Evolutionary conservation across 805 yeast genomes (phyloP).

Genomic region (Candida manassasensis): DNA sequence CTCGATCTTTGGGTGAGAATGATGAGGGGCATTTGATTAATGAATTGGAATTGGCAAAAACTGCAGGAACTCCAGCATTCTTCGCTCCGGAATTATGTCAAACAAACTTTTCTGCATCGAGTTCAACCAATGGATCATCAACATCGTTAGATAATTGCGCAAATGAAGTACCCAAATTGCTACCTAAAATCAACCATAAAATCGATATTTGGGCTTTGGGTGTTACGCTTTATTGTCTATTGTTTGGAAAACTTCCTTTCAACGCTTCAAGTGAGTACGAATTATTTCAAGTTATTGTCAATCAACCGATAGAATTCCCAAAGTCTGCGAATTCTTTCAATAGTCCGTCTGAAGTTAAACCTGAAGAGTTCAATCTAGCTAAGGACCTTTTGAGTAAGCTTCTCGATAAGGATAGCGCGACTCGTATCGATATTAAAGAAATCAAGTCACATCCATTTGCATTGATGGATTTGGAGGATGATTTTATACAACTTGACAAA

Average conservation of each 20-base stretch:
- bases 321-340: conserved; percentile 25
- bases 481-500: conserved; percentile 30
- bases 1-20: conserved; percentile 39
- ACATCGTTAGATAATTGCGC: conserved; percentile 20
- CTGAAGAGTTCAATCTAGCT: conserved; percentile 43
- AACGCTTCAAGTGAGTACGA: conserved; percentile 83
- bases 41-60: conserved; percentile 85
- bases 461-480: conserved; percentile 35
- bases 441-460: conserved; percentile 75
- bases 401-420: conserved; percentile 63
- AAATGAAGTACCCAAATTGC: conserved; percentile 18
- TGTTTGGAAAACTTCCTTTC: conserved; percentile 88
- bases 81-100: conserved; percentile 90
- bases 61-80: conserved; percentile 97
- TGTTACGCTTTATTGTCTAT: conserved; percentile 79
- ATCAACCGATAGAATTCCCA: conserved; percentile 58
- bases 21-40: conserved; percentile 40
- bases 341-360: conserved; percentile 35
- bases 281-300: conserved; percentile 75
- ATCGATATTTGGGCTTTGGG: conserved; percentile 99
- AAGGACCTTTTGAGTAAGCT: conserved; percentile 58
- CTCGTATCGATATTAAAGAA: conserved; percentile 64
- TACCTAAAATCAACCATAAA: conserved; percentile 64
- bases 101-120: conserved; percentile 40
- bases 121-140: conserved; percentile 38